A percentile compares a stretch with the other conserved stretches of the same genome.
Evolutionary conservation across 805 yeast genomes (phyloP).

Genomic region (Metschnikowia orientalis): DNA sequence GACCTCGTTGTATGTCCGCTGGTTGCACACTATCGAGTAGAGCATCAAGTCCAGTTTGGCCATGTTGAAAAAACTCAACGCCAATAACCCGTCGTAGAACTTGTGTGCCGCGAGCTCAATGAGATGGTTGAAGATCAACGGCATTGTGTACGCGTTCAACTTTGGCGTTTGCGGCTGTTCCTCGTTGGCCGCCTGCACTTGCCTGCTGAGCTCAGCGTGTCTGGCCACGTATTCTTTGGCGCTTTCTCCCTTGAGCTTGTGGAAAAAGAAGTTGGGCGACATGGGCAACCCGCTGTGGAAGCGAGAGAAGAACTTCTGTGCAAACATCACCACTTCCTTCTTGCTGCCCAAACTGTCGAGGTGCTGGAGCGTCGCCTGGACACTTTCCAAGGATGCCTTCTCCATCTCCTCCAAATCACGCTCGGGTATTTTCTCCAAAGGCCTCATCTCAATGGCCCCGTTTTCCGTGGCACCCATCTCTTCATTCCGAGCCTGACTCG

Average conservation of each 20-base stretch:
- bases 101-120: constrained; percentile 23
- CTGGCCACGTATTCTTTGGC: constrained; percentile 12
- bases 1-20: constrained; percentile 39
- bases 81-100: constrained; percentile 33
- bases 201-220: constrained; percentile 20
- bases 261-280: constrained; percentile 13
- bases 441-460: neutral
- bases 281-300: constrained; percentile 10
- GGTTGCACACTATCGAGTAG: constrained; percentile 36
- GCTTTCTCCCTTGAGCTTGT: constrained; percentile 14
- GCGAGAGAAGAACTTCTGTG: constrained; percentile 13
- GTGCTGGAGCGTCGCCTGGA: constrained; percentile 21
- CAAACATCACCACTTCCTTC: constrained; percentile 17
- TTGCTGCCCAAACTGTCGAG: constrained; percentile 15
- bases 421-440: constrained; percentile 2
- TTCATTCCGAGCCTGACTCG: no score
- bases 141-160: constrained; percentile 32
- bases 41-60: constrained; percentile 30
- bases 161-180: constrained; percentile 22
- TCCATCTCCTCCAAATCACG: neutral
- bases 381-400: constrained; percentile 1
- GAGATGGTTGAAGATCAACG: constrained; percentile 32
- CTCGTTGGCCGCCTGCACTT: constrained; percentile 14
- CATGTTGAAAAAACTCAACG: constrained; percentile 32
- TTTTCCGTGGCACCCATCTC: no score